Conservation (phyloP, 2,329 filamentous ascomycete genomes). For the Verticillium albo-atrum region DNA sequence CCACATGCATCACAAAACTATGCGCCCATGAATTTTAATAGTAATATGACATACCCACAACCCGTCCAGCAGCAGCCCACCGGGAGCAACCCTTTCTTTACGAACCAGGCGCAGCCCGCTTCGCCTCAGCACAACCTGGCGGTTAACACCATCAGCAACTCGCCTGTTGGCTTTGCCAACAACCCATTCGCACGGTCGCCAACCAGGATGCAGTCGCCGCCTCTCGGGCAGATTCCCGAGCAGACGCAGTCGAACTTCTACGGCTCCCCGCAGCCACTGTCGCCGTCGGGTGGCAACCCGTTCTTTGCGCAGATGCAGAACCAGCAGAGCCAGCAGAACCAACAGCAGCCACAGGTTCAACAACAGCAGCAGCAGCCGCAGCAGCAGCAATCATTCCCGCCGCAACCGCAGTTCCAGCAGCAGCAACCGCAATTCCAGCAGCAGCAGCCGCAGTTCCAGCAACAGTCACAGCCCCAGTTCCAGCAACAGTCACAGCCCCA, state of each 20-base stretch:
- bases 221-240: constrained; percentile 47
- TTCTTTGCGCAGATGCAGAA: constrained; percentile 22
- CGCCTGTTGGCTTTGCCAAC: constrained; percentile 26
- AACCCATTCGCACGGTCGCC: constrained; percentile 49
- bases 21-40: constrained; percentile 32
- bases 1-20: constrained; percentile 32
- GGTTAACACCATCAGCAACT: constrained; percentile 31
- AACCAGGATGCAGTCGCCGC: constrained; percentile 44
- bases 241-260: constrained; percentile 42
- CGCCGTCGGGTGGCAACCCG: constrained; percentile 19
- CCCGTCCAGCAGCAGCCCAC: constrained; percentile 30
- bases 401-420: constrained; percentile 17
- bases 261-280: constrained; percentile 19
- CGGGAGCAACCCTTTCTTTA: constrained; percentile 50
- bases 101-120: constrained; percentile 26
- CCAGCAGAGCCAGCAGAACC: constrained; percentile 21
- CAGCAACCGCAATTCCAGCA: constrained; percentile 21
- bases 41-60: constrained; percentile 37
- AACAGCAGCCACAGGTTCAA: constrained; percentile 18
- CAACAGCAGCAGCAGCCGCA: constrained; percentile 18
- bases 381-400: constrained; percentile 15
- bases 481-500: constrained; percentile 18
- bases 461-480: constrained; percentile 19
- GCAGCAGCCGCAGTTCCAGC: constrained; percentile 9
- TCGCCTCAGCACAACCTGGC: constrained; percentile 31